Percentiles rank a stretch among this genome's conserved stretches.
phyloP scores from a whole-genome alignment of 768 basidiomycete genomes.

The Lentinula sp. region DNA sequence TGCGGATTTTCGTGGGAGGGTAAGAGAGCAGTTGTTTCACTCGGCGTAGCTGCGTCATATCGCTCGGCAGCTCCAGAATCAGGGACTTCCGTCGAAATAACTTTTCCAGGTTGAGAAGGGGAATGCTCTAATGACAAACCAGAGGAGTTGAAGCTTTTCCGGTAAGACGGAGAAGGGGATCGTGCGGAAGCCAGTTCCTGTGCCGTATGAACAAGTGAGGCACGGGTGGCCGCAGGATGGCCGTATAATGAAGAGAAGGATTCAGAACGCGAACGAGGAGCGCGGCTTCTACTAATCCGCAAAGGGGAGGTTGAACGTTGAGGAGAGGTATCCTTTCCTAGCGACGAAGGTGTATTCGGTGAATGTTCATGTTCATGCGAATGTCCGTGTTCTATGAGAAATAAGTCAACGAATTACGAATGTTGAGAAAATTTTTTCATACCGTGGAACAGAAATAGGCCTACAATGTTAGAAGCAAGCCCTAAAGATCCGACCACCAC shows the following conservation, averaged over 20 bases:
- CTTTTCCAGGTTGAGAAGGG: not conserved
- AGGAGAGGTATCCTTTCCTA: slow-evolving; percentile 23
- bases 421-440: slow-evolving; percentile 15
- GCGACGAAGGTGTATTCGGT: slow-evolving; percentile 11
- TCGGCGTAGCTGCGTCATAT: slow-evolving; percentile 8
- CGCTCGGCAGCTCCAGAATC: not conserved
- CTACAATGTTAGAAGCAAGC: slow-evolving; percentile 86
- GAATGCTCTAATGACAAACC: slow-evolving; percentile 17
- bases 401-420: not conserved
- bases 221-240: slow-evolving; percentile 65
- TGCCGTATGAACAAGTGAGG: slow-evolving; percentile 75
- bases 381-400: slow-evolving; percentile 56
- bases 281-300: slow-evolving; percentile 11
- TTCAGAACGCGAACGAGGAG: slow-evolving; percentile 28
- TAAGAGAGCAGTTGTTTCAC: slow-evolving; percentile 40
- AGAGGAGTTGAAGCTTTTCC: slow-evolving; percentile 8
- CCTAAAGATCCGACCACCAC: slow-evolving; percentile 89
- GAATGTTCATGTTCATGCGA: slow-evolving; percentile 45
- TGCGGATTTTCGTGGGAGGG: slow-evolving; percentile 3
- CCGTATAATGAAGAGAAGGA: slow-evolving; percentile 65
- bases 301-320: slow-evolving; percentile 16
- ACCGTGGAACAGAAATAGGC: slow-evolving; percentile 95
- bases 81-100: not conserved
- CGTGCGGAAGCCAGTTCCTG: slow-evolving; percentile 65
- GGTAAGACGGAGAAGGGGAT: slow-evolving; percentile 32